phyloP scores from a whole-genome alignment of 495 filamentous ascomycete genomes.

The Lepidopterella palustris region DNA sequence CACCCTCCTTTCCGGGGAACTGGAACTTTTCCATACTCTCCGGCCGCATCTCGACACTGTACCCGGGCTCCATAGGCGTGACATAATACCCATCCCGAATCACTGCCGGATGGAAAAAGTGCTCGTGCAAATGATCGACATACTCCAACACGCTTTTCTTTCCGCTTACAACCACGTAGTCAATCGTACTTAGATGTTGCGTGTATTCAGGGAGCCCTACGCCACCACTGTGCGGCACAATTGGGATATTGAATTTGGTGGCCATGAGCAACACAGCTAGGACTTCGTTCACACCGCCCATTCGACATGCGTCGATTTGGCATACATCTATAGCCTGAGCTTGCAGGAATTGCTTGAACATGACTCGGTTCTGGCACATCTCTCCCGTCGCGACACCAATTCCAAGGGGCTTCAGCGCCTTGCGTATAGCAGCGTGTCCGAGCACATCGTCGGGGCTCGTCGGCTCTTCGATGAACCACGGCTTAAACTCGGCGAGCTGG shows the following conservation, averaged over 20 bases:
- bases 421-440: conserved; percentile 76
- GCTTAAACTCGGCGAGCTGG: conserved; percentile 73
- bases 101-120: conserved; percentile 74
- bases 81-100: conserved; percentile 84
- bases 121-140: conserved; percentile 90
- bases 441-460: conserved; percentile 89
- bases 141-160: conserved; percentile 81
- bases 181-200: conserved; percentile 87
- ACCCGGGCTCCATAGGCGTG: conserved; percentile 75
- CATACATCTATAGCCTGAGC: conserved; percentile 76
- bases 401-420: conserved; percentile 65
- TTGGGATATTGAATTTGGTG: conserved; percentile 74
- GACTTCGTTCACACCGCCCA: conserved; percentile 90
- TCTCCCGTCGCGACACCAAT: conserved; percentile 90
- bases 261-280: conserved; percentile 87
- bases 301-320: conserved; percentile 85
- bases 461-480: conserved; percentile 98
- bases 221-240: conserved; percentile 84
- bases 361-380: conserved; percentile 93
- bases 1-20: conserved; percentile 68
- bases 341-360: conserved; percentile 88
- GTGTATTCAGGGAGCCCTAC: conserved; percentile 93
- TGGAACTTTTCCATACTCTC: conserved; percentile 74
- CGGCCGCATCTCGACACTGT: conserved; percentile 88
- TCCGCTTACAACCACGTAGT: conserved; percentile 83